A percentile compares a stretch with the other conserved stretches of the same genome.
Conservation (phyloP, 2,329 filamentous ascomycete species). For the Thyridium curvatum region DNA sequence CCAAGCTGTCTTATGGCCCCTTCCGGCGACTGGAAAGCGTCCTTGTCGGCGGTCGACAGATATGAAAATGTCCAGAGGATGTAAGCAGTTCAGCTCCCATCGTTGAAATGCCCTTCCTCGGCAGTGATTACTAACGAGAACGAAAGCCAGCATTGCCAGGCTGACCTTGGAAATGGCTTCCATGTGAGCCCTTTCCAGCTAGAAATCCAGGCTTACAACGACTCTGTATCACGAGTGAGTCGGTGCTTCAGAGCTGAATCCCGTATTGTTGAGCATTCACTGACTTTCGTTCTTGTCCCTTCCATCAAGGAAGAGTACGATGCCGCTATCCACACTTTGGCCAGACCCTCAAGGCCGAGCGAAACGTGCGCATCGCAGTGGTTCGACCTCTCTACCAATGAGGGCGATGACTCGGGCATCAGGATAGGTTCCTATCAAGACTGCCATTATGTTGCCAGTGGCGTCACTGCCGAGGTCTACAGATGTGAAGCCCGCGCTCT, state of each 20-base stretch:
- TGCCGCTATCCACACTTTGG: slow-evolving; percentile 26
- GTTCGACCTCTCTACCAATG: background rate
- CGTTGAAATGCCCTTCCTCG: background rate
- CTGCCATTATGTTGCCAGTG: slow-evolving; percentile 53
- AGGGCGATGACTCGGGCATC: slow-evolving; percentile 24
- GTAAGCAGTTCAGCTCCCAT: slow-evolving; percentile 34
- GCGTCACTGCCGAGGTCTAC: slow-evolving; percentile 80
- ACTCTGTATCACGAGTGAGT: slow-evolving; percentile 51
- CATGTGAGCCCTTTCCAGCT: slow-evolving; percentile 50
- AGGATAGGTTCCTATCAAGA: slow-evolving; percentile 46
- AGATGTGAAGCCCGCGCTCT: slow-evolving; percentile 60
- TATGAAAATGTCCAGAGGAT: slow-evolving; percentile 58
- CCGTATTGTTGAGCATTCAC: slow-evolving; percentile 12
- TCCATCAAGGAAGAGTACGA: slow-evolving; percentile 51
- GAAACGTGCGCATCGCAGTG: background rate
- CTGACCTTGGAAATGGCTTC: slow-evolving; percentile 13
- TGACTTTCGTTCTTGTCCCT: background rate
- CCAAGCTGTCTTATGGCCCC: too few species aligned
- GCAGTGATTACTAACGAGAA: slow-evolving; percentile 5
- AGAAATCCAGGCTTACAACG: slow-evolving; percentile 59
- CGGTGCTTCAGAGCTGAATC: slow-evolving; percentile 1
- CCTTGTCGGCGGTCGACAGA: slow-evolving; percentile 51
- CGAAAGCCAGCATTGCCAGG: slow-evolving; percentile 9
- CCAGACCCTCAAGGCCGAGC: background rate
- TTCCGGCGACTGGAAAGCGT: slow-evolving; percentile 37